Evolutionary conservation across 208 protist genomes (phyloP).

Genomic region (Porcisia hertigi): DNA sequence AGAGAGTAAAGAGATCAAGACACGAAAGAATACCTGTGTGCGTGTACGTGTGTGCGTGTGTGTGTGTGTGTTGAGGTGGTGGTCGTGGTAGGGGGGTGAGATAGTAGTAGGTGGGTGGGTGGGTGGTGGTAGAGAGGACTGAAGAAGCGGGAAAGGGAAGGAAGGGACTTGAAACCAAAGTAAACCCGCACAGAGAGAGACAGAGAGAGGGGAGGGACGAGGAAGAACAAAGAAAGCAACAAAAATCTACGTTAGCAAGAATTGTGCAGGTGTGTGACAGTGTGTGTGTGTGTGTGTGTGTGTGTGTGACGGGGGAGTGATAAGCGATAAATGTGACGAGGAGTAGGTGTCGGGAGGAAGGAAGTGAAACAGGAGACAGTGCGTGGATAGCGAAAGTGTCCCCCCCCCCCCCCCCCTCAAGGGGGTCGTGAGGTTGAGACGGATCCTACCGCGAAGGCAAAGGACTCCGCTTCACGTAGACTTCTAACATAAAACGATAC

Average conservation of each 20-base stretch:
- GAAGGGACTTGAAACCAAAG: neutral
- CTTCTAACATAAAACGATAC: neutral
- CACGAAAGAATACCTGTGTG: constrained; percentile 9
- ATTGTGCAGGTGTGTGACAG: neutral
- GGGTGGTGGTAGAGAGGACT: neutral
- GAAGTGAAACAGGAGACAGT: neutral
- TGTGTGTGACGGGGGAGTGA: neutral
- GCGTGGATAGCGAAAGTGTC: neutral
- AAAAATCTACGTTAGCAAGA: neutral
- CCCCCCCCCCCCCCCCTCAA: too few relatives aligned
- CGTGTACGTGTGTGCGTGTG: neutral
- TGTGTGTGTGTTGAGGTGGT: too few relatives aligned
- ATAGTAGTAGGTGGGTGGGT: neutral
- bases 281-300: constrained; percentile 10
- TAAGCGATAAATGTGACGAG: neutral
- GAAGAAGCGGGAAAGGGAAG: neutral
- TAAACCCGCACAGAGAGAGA: neutral
- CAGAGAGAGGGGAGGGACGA: neutral
- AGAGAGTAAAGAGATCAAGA: neutral
- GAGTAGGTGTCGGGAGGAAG: neutral
- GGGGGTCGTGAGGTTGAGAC: too few relatives aligned
- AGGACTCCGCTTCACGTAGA: neutral
- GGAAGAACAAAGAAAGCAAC: constrained; percentile 2
- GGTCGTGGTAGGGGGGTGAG: neutral
- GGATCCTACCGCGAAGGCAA: neutral